Percentiles rank a stretch among this genome's conserved stretches.
Conservation (phyloP, 345 rosid species). For the Brassica nigra region DNA sequence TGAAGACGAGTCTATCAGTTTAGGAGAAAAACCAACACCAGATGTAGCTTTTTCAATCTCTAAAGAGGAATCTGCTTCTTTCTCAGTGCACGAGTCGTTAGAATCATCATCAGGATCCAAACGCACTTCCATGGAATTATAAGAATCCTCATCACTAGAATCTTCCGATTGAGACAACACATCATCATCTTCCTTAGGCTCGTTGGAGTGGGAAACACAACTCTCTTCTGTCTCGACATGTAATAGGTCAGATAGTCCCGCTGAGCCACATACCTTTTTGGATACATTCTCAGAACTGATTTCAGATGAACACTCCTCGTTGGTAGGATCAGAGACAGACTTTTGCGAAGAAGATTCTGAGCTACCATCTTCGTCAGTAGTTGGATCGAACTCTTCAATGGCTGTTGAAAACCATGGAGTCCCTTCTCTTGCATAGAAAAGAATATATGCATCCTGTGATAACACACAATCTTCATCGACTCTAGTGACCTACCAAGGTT, state of each 20-base stretch:
- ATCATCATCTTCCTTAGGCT: slow-evolving; percentile 12
- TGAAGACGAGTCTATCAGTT: slow-evolving; percentile 25
- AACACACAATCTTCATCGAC: slow-evolving; percentile 58
- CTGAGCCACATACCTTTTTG: slow-evolving; percentile 38
- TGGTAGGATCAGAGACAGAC: slow-evolving; percentile 61
- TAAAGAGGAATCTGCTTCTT: slow-evolving; percentile 26
- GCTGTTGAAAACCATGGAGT: slow-evolving; percentile 73
- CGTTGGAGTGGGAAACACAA: slow-evolving; percentile 8
- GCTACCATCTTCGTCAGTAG: slow-evolving; percentile 16
- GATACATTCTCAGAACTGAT: slow-evolving; percentile 26
- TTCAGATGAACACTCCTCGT: slow-evolving; percentile 38
- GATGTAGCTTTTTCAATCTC: slow-evolving; percentile 22
- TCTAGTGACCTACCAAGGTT: slow-evolving; percentile 55
- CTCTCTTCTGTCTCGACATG: slow-evolving; percentile 20
- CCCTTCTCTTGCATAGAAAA: slow-evolving; percentile 74
- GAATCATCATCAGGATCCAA: slow-evolving; percentile 18
- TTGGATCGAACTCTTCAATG: slow-evolving; percentile 44
- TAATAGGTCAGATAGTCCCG: not conserved
- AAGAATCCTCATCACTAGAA: slow-evolving; percentile 29
- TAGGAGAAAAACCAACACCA: slow-evolving; percentile 23
- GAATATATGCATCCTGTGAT: slow-evolving; percentile 71
- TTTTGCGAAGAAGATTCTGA: slow-evolving; percentile 56
- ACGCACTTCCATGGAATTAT: slow-evolving; percentile 26
- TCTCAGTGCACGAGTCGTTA: slow-evolving; percentile 22
- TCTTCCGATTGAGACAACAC: slow-evolving; percentile 19